Percentiles rank a stretch among this genome's conserved stretches.
Evolutionary conservation across 2,329 filamentous ascomycete species (phyloP).

Genomic region (Cladosporium sphaerospermum): DNA sequence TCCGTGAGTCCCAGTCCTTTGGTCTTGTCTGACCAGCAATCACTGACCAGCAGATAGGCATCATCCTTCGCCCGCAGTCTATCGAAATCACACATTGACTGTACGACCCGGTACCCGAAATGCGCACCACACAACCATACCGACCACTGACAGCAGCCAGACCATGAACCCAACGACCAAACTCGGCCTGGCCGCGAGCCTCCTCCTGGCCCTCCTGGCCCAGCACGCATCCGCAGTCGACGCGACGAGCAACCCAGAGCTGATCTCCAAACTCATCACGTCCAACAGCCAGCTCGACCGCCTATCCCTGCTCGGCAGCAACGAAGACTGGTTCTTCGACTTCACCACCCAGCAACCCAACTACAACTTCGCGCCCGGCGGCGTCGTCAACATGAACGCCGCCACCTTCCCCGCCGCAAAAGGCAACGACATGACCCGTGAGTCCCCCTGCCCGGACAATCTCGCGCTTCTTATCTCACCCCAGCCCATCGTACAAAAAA

Average conservation of each 20-base stretch:
- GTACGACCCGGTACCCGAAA: background rate
- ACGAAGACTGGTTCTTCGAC: constrained; percentile 46
- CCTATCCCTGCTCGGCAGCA: constrained; percentile 34
- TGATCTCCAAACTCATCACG: constrained; percentile 34
- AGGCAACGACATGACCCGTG: constrained; percentile 43
- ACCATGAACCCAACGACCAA: constrained; percentile 15
- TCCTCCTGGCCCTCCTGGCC: constrained; percentile 21
- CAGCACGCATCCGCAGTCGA: constrained; percentile 30
- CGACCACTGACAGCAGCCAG: background rate
- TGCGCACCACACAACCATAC: background rate
- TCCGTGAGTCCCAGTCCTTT: background rate
- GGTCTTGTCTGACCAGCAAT: background rate
- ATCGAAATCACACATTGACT: background rate
- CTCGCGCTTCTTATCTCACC: background rate
- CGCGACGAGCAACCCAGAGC: constrained; percentile 34
- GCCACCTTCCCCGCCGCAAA: constrained; percentile 46
- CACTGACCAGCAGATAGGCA: background rate
- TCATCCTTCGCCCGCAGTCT: background rate
- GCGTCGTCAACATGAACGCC: constrained; percentile 47
- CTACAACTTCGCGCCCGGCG: constrained; percentile 41
- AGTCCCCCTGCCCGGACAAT: constrained; percentile 17
- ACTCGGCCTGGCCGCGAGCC: constrained; percentile 11
- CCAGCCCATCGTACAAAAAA: background rate
- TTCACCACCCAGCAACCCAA: constrained; percentile 36
- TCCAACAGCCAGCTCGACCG: constrained; percentile 44